A percentile compares a stretch with the other conserved stretches of the same genome.
Evolutionary conservation across 306 rosid species (phyloP).

Genomic region (Astragalus membranaceus): DNA sequence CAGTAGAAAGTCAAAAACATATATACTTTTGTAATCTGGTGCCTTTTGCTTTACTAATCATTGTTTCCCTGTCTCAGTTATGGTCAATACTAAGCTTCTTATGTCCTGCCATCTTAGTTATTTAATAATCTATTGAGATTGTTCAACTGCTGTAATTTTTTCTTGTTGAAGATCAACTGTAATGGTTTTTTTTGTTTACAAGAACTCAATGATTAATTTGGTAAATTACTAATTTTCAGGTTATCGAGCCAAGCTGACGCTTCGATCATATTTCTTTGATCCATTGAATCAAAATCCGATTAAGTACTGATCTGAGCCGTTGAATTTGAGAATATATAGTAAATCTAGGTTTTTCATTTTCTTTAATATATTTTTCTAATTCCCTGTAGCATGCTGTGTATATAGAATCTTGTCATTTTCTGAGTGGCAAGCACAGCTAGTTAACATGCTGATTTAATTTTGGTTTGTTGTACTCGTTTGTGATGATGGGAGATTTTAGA

Average conservation of each 20-base stretch:
- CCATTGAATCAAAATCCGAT: slow-evolving; percentile 21
- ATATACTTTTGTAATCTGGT: not conserved
- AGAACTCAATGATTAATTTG: slow-evolving; percentile 10
- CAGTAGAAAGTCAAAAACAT: not conserved
- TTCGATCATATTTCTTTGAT: slow-evolving; percentile 9
- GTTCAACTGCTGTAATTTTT: not conserved
- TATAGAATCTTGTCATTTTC: slow-evolving; percentile 26
- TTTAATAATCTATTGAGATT: not conserved
- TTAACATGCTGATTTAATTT: not conserved
- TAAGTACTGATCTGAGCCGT: slow-evolving; percentile 22
- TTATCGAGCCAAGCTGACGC: slow-evolving; percentile 19
- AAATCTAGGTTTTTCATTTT: slow-evolving; percentile 13
- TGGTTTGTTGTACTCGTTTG: slow-evolving; percentile 5
- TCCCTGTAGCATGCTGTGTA: slow-evolving; percentile 30
- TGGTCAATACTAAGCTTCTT: not conserved
- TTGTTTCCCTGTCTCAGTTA: not conserved
- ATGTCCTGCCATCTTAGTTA: not conserved
- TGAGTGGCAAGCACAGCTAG: slow-evolving; percentile 15
- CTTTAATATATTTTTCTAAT: no score
- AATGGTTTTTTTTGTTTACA: not conserved
- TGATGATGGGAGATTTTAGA: not conserved
- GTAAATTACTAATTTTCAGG: slow-evolving; percentile 31
- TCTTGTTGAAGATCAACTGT: not conserved
- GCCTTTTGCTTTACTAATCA: not conserved
- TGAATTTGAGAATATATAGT: slow-evolving; percentile 19